These are phyloP conservation scores for Perkinsus olseni DNA, from an alignment of 169 alveolate species.

Conservation along the genomic window DNA sequence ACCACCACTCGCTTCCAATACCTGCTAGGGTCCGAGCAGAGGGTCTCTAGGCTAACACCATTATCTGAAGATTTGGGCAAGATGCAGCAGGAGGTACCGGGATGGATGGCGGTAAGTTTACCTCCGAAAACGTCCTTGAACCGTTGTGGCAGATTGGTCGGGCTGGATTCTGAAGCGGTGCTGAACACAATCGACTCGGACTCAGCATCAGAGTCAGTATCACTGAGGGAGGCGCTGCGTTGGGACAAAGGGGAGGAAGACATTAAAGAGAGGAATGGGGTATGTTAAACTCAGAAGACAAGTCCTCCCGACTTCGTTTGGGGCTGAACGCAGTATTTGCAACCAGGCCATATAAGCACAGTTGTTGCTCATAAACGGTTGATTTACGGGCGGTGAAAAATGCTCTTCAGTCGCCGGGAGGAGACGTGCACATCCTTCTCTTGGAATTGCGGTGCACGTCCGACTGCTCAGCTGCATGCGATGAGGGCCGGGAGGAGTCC, in stretches of 20 bases:
- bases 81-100: too few species aligned
- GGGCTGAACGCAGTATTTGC: too few species aligned
- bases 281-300: too few species aligned
- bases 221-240: background rate
- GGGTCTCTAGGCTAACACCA: background rate
- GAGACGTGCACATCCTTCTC: background rate
- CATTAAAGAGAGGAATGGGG: background rate
- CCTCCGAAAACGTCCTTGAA: background rate
- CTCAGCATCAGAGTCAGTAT: background rate
- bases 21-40: background rate
- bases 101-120: background rate
- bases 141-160: background rate
- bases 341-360: too few species aligned
- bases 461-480: background rate
- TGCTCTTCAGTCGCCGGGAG: background rate
- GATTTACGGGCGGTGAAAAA: background rate
- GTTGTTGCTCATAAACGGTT: too few species aligned
- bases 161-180: background rate
- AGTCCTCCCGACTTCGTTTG: too few species aligned
- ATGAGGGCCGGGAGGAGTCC: background rate
- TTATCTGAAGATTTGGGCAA: background rate
- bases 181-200: background rate
- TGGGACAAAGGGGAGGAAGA: background rate
- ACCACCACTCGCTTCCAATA: conserved; percentile 27
- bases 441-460: background rate